A percentile compares a stretch with the other conserved stretches of the same genome.
Evolutionary conservation across 2,329 filamentous ascomycete species (phyloP).

Genomic region (Fusarium pseudonygamai): DNA sequence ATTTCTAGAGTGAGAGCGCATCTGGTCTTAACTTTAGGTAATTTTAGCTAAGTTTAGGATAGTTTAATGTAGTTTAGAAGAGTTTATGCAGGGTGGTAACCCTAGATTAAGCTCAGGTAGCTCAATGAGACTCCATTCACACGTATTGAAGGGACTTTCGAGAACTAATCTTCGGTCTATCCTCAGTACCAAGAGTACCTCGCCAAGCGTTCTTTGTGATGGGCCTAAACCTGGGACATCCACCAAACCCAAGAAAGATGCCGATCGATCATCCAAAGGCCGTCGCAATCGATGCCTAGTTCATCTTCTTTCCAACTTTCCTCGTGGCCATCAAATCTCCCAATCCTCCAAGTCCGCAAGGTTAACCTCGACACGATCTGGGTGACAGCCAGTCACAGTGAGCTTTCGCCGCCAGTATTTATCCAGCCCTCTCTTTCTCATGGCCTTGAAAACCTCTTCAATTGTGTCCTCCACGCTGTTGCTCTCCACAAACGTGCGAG

Average conservation of each 20-base stretch:
- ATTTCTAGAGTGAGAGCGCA: too few relatives aligned
- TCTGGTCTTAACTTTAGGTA: too few relatives aligned
- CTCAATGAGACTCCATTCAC: too few relatives aligned
- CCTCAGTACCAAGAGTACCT: background rate
- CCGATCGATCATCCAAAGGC: rapidly evolving
- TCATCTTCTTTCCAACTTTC: background rate
- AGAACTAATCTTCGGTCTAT: background rate
- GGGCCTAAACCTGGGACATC: background rate
- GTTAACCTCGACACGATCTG: background rate
- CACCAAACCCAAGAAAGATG: background rate
- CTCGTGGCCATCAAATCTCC: too few relatives aligned
- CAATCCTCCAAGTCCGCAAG: background rate
- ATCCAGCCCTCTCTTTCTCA: rapidly evolving
- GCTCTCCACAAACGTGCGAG: background rate
- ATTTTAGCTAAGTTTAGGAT: too few relatives aligned
- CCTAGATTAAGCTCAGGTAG: too few relatives aligned
- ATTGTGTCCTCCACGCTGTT: background rate
- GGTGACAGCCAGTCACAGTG: background rate
- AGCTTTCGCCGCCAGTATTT: background rate
- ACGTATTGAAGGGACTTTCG: rapidly evolving
- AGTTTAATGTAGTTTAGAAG: too few relatives aligned
- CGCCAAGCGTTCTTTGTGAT: too few relatives aligned
- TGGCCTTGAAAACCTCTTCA: background rate
- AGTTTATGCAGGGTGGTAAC: too few relatives aligned
- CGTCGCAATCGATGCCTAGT: background rate